These are phyloP conservation scores for Fusarium burgessii DNA, from an alignment of 2,329 filamentous ascomycete species.

Conservation along the genomic window DNA sequence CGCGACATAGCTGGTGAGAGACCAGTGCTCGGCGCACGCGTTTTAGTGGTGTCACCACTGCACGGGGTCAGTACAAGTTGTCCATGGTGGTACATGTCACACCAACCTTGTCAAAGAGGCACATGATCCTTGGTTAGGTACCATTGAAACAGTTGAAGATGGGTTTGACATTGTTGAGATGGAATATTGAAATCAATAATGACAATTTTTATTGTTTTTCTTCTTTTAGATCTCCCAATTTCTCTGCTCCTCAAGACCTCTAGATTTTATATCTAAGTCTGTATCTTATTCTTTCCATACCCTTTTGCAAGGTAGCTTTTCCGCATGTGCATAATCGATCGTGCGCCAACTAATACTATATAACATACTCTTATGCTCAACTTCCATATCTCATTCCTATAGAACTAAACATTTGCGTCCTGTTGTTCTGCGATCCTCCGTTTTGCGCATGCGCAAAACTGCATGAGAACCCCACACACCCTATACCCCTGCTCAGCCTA, in stretches of 20 bases:
- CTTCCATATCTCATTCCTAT: background rate
- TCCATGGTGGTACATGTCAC: background rate
- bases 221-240: background rate
- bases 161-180: background rate
- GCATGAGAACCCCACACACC: background rate
- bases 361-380: background rate
- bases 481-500: background rate
- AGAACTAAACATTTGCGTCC: background rate
- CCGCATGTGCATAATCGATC: background rate
- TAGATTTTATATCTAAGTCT: background rate
- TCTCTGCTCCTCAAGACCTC: background rate
- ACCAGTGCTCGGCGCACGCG: background rate
- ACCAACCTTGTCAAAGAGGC: background rate
- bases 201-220: background rate
- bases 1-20: background rate
- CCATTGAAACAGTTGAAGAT: background rate
- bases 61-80: background rate
- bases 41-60: background rate
- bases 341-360: background rate
- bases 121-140: slow-evolving; percentile 2
- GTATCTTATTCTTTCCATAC: background rate
- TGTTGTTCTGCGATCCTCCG: background rate
- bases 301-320: background rate
- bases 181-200: background rate
- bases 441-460: slow-evolving; percentile 13